Evolutionary conservation across 2,329 filamentous ascomycete genomes (phyloP), one percentile per base, ranked within the genome.

Genomic region (Hysterium pulicare): DNA sequence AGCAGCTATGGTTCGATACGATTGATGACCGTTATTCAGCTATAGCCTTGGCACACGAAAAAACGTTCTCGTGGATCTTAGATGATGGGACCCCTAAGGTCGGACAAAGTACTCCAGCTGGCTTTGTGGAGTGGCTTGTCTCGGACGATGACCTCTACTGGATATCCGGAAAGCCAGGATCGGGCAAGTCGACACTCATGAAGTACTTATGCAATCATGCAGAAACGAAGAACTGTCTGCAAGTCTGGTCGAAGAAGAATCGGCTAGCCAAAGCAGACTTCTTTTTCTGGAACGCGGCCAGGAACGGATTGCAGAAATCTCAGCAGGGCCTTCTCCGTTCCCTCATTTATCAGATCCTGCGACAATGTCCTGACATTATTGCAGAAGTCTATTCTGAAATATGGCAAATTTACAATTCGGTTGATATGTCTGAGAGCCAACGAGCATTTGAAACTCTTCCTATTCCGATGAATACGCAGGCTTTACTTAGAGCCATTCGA

Each of bases 141-240:
- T 35, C 9, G 8, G 17, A 19, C n/a, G 28, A 22, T 4, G 28
- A 31, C 19, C n/a, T 44, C 81, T 65, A 55, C 42, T 66, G 58
- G 57, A 51, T 64, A 21, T 49, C 42, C 10, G 62, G 61, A 2
- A 66, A 64, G 28, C 46, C 57, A 0, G 62, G 54, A 0, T 58
- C 59, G 0, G 62, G 62, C 1, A 66, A 66, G 23, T 55, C 48
- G 8, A 63, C 56, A 0, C 30, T 66, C n/a, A 47, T 61, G 28
- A 64, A 59, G 30, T 63, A 53, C 32, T 28, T 64, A 9, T 13
- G 45, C 3, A 17, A 33, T 1, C 30, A 50, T 9, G 11, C 26
- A 3, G 8, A 30, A 7, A 59, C 53, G 7, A 33, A 0, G n/a
- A 26, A 2, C 42, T 63, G 10, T 10, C 44, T 2, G 5, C 10